These are phyloP conservation scores for Geotrichum australiense DNA, from an alignment of 1,139 yeast species.

Conservation along the genomic window DNA sequence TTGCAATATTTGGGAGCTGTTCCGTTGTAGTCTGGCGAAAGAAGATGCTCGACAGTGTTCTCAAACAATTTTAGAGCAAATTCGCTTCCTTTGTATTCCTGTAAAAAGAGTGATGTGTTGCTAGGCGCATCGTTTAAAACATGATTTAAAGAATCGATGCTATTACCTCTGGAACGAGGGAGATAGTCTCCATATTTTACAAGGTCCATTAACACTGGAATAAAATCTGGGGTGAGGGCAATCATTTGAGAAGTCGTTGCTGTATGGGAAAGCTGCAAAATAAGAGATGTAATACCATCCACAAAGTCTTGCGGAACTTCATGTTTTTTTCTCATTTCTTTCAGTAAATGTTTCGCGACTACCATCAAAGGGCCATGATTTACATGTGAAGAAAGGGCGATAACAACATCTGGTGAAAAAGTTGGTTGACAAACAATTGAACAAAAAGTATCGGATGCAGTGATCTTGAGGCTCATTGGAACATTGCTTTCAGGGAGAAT, in stretches of 20 bases:
- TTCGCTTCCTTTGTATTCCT: constrained; percentile 54
- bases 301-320: constrained; percentile 32
- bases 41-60: constrained; percentile 61
- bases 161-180: constrained; percentile 58
- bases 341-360: constrained; percentile 54
- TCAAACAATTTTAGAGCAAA: constrained; percentile 54
- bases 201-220: constrained; percentile 59
- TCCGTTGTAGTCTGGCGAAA: constrained; percentile 45
- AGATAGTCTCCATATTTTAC: constrained; percentile 45
- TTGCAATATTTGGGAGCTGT: constrained; percentile 46
- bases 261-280: constrained; percentile 27
- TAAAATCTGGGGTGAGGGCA: constrained; percentile 58
- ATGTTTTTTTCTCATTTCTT: constrained; percentile 39
- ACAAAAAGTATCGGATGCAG: constrained; percentile 64
- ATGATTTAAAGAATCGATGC: constrained; percentile 53
- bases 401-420: constrained; percentile 71
- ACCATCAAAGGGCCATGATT: constrained; percentile 79
- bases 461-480: constrained; percentile 43
- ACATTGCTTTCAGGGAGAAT: constrained; percentile 56
- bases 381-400: constrained; percentile 85
- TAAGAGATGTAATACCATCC: constrained; percentile 27
- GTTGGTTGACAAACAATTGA: constrained; percentile 61
- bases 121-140: constrained; percentile 45
- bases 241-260: constrained; percentile 36
- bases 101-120: constrained; percentile 54